Percentiles rank a stretch among this genome's conserved stretches.
Conservation (phyloP, 352 stramenopile species). For the Phytophthora fragariaefolia region DNA sequence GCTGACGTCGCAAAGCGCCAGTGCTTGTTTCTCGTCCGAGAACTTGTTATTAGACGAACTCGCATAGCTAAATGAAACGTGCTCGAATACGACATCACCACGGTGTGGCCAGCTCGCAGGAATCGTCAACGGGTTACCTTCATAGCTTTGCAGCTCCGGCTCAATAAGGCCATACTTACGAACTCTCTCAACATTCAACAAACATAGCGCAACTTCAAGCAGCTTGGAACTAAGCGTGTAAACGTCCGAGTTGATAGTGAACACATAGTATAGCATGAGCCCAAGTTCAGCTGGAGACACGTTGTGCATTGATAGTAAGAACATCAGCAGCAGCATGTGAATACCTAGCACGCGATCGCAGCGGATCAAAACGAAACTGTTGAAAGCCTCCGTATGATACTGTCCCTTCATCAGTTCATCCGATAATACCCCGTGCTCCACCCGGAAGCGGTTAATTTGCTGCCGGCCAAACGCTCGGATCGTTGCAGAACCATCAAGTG, state of each 20-base stretch:
- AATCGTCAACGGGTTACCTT: conserved; percentile 27
- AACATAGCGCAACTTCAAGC: conserved; percentile 34
- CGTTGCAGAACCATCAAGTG: conserved; percentile 40
- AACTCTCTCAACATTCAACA: conserved; percentile 52
- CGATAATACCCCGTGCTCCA: conserved; percentile 39
- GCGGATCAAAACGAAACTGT: conserved; percentile 45
- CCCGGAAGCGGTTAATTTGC: conserved; percentile 39
- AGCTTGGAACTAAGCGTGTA: conserved; percentile 40
- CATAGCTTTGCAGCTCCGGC: conserved; percentile 30
- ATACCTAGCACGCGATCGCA: conserved; percentile 45
- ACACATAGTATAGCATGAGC: conserved; percentile 53
- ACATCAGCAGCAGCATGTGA: conserved; percentile 46
- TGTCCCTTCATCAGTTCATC: conserved; percentile 40
- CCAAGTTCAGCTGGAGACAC: conserved; percentile 43
- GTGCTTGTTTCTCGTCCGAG: conserved; percentile 21
- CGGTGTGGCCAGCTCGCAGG: conserved; percentile 35
- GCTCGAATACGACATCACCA: conserved; percentile 43
- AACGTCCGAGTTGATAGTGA: conserved; percentile 54
- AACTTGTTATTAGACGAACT: conserved; percentile 12
- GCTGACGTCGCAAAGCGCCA: conserved; percentile 56
- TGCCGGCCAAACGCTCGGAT: conserved; percentile 46
- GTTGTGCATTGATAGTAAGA: conserved; percentile 43
- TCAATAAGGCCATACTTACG: conserved; percentile 49
- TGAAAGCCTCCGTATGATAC: conserved; percentile 37
- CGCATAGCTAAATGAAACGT: conserved; percentile 42